Evolutionary conservation across 805 yeast species (phyloP), one percentile per base, ranked within the genome.

Genomic region (Metschnikowia drakensbergensis): DNA sequence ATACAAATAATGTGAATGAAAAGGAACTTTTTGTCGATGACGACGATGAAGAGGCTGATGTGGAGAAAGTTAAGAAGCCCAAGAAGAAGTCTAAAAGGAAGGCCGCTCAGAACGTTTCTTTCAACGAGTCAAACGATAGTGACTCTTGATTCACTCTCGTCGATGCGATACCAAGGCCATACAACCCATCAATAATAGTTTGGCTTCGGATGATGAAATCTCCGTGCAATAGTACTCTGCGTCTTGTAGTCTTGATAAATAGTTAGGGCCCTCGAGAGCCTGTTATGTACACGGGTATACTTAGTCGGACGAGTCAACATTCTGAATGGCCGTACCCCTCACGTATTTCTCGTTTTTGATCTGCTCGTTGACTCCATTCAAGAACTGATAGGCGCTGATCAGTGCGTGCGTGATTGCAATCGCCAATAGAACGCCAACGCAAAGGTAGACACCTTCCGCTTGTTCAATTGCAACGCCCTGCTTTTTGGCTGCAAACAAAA

Each of bases 291-390:
- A 25, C 17, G 17, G 17, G 17, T 17, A 17, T 26, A 29, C 32
- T 3, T 22, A 40, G n/a, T 40, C 43, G 7, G 34, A 45, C 5
- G 38, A 39, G 9, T 51, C 65, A 34, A 63, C 42, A 57, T 75
- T 78, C 54, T 78, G 80, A 47, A 80, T 68, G 3, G 82, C 76
- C 55, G 80, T 75, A 1, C 85, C 85, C 45, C 72, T 72, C 9
- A 81, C 80, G 51, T 80, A 82, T 50, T 73, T 72, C 54, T 81
- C 83, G 49, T 79, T 79, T 58, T 77, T 80, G n/a, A 82, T 81
- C 54, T 72, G 72, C 41, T 74, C 73, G 42, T 70, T 66, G 37
- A 75, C 58, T 23, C 47, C 32, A 11, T 27, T 17, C 42, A 55
- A 42, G 28, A 47, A 23, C 25, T 25, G 44, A 33, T 36, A 42